Conservation (phyloP, 768 basidiomycete species). For the Tephrocybe sp. region DNA sequence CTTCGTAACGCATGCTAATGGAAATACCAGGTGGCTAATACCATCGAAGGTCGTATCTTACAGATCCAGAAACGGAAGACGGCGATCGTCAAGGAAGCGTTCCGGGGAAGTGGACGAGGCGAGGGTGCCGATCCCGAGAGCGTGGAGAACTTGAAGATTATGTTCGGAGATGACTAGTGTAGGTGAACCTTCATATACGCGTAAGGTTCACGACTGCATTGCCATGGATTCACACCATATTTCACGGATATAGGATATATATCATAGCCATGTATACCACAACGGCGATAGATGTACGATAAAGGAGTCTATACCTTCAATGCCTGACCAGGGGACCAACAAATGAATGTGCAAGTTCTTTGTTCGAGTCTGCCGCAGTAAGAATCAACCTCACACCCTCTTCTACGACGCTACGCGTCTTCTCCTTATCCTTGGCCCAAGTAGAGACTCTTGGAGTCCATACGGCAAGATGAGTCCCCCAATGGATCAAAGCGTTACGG, state of each 20-base stretch:
- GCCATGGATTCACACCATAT: too few species aligned
- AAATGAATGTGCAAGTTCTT: constrained; percentile 27
- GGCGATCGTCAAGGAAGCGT: constrained; percentile 82
- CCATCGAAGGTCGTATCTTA: constrained; percentile 77
- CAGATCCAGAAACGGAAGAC: constrained; percentile 85
- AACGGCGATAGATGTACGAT: too few species aligned
- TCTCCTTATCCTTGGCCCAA: constrained; percentile 49
- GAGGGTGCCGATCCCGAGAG: constrained; percentile 62
- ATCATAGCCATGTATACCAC: too few species aligned
- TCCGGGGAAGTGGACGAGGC: constrained; percentile 51
- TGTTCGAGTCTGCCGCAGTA: constrained; percentile 27
- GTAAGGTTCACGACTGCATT: too few species aligned
- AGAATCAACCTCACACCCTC: constrained; percentile 48
- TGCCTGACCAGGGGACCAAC: constrained; percentile 17
- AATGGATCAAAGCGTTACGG: constrained; percentile 39
- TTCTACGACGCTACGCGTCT: constrained; percentile 44
- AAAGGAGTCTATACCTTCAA: neutral
- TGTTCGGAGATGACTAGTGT: constrained; percentile 54
- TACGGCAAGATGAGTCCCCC: constrained; percentile 54
- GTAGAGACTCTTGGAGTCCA: constrained; percentile 41
- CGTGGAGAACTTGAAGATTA: constrained; percentile 77
- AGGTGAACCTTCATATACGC: neutral
- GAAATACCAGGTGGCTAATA: constrained; percentile 54
- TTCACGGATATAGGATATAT: neutral
- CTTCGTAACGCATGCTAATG: neutral